Evolutionary conservation across 1,284 basidiomycete species (phyloP), one percentile per base, ranked within the genome.

Genomic region (Ganoderma meredithae): DNA sequence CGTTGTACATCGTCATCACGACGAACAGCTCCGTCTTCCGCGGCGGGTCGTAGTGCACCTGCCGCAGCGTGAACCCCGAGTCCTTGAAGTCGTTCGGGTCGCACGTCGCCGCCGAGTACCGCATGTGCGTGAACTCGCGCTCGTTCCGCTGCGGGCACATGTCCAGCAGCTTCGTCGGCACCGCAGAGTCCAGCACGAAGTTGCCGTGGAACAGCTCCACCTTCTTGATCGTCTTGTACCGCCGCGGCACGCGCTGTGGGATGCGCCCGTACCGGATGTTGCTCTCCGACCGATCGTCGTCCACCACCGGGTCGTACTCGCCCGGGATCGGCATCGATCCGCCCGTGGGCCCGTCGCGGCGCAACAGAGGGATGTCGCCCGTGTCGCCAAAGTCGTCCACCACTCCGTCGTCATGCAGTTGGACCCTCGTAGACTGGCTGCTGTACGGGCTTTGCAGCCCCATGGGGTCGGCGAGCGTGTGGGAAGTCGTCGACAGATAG

Each of bases 61-160:
- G 95, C 9, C 95, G 86, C 7, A 97, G 84, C 0, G 94, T 94
- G 81, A 96, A 98, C 3, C 91, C 90, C 52, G 88, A 83, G 39
- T 89, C 83, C 73, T 90, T 87, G 80, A 97, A 98, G 76, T 95
- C 90, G 77, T 97, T 94, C 2, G 95, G 95, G 79, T 97, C 95
- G 79, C 94, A 95, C 0, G 96, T 97, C n/a, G 94, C 94, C 0
- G 95, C 95, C 1, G 91, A 92, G 81, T 97, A 96, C 8, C 97
- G 89, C 95, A 98, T 95, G 80, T 96, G 93, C 1, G 95, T 95
- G 79, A 96, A 97, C 80, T 99, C 97, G 68, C 94, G 88, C 70
- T 95, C 94, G 63, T 88, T 91, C 65, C 89, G 87, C 71, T 88
- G 80, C 1, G 88, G 82, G 72, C 93, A 95, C 83, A 95, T 89